These are phyloP conservation scores for Helichrysum umbraculigerum DNA, from an alignment of 129 eudicot species.

Conservation along the genomic window DNA sequence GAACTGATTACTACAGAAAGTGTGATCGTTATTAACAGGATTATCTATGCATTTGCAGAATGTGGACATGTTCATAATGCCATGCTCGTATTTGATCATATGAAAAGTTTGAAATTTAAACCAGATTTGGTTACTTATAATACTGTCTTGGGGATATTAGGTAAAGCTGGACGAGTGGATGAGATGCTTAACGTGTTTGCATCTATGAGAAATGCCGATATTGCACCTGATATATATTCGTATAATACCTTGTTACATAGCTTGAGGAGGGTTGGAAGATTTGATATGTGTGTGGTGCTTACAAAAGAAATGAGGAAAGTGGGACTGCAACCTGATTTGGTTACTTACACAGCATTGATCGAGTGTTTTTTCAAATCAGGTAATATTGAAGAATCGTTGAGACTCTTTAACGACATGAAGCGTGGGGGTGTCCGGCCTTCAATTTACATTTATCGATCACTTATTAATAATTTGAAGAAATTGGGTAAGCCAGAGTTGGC, in stretches of 20 bases:
- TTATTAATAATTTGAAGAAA: conserved; percentile 55
- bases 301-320: conserved; percentile 56
- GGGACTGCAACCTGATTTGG: conserved; percentile 68
- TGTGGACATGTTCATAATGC: conserved; percentile 71
- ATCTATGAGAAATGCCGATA: conserved; percentile 49
- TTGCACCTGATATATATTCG: conserved; percentile 67
- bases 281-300: conserved; percentile 49
- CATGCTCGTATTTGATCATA: conserved; percentile 47
- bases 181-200: conserved; percentile 75
- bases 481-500: conserved; percentile 73
- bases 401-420: conserved; percentile 72
- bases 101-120: conserved; percentile 44
- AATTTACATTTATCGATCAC: conserved; percentile 63
- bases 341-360: conserved; percentile 74
- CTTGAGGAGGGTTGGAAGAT: conserved; percentile 70
- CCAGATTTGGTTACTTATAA: conserved; percentile 84
- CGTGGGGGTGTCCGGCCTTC: conserved; percentile 49
- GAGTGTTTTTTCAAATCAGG: conserved; percentile 89
- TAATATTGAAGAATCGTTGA: conserved; percentile 61
- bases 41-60: conserved; percentile 68
- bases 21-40: conserved; percentile 56
- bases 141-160: conserved; percentile 65
- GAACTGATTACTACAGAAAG: conserved; percentile 44
- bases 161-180: conserved; percentile 55
- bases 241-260: conserved; percentile 77